phyloP scores from a whole-genome alignment of 2,329 filamentous ascomycete species.

The Chrysosphaeria jannelii region DNA sequence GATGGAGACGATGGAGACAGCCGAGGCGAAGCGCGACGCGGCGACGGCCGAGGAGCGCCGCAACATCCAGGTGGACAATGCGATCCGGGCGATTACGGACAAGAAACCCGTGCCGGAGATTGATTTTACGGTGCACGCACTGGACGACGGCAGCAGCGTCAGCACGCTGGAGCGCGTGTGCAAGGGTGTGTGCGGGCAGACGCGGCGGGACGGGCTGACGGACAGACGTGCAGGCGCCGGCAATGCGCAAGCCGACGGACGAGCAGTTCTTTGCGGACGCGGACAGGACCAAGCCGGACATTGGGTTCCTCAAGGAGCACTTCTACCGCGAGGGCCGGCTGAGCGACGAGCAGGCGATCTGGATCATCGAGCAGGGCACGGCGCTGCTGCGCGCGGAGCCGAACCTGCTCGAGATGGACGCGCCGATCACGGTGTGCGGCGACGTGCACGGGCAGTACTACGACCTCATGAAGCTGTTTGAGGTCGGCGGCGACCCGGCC shows the following conservation, averaged over 20 bases:
- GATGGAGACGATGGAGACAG: too few species aligned
- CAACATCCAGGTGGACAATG: conserved; percentile 50
- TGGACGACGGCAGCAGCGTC: conserved; percentile 91
- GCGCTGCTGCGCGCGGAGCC: conserved; percentile 72
- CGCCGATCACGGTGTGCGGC: conserved; percentile 92
- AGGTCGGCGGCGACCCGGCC: conserved; percentile 85
- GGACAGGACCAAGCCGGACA: conserved; percentile 64
- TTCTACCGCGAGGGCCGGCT: conserved; percentile 92
- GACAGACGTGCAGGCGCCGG: conserved; percentile 91
- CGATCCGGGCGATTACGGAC: conserved; percentile 68
- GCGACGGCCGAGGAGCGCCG: conserved; percentile 12
- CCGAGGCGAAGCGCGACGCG: conserved; percentile 9
- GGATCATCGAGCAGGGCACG: conserved; percentile 70
- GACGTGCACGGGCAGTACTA: conserved; percentile 98
- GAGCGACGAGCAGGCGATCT: conserved; percentile 90
- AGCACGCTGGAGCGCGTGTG: conserved; percentile 88
- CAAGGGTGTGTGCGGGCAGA: conserved; percentile 40
- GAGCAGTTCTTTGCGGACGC: conserved; percentile 82
- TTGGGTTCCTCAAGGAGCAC: conserved; percentile 88
- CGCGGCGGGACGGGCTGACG: not conserved
- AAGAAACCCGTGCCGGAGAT: conserved; percentile 95
- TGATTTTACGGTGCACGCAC: conserved; percentile 91
- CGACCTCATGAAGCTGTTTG: conserved; percentile 97
- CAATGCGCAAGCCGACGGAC: conserved; percentile 72
- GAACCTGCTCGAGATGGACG: conserved; percentile 96